Percentiles rank a stretch among this genome's conserved stretches.
Conservation (phyloP, 768 basidiomycete species). For the Inosperma sp. region DNA sequence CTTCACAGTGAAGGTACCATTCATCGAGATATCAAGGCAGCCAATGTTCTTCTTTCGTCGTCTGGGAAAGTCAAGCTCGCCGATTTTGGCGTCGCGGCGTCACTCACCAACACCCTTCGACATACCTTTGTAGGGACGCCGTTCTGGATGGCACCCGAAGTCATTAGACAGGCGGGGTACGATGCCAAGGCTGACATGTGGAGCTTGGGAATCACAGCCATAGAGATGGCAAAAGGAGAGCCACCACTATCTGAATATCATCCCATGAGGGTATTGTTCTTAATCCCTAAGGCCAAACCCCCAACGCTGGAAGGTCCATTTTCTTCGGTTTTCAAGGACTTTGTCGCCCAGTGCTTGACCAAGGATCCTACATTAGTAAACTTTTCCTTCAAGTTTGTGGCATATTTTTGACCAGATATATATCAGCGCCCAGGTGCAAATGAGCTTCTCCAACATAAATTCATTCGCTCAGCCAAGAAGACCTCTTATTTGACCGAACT, state of each 20-base stretch:
- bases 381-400: slow-evolving; percentile 7
- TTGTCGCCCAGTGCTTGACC: slow-evolving; percentile 83
- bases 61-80: slow-evolving; percentile 94
- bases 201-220: slow-evolving; percentile 96
- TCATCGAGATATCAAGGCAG: slow-evolving; percentile 98
- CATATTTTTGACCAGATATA: slow-evolving; percentile 7
- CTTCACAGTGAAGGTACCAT: slow-evolving; percentile 96
- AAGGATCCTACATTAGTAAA: slow-evolving; percentile 82
- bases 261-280: slow-evolving; percentile 96
- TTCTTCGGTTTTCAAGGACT: slow-evolving; percentile 86
- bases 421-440: slow-evolving; percentile 81
- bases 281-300: slow-evolving; percentile 95
- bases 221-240: slow-evolving; percentile 97
- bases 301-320: slow-evolving; percentile 87
- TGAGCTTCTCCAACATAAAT: slow-evolving; percentile 90
- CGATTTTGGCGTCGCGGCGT: slow-evolving; percentile 98
- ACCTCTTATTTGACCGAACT: slow-evolving; percentile 83
- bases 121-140: slow-evolving; percentile 98
- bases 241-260: slow-evolving; percentile 97
- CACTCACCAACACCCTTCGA: slow-evolving; percentile 87
- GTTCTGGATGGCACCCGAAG: slow-evolving; percentile 99
- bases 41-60: slow-evolving; percentile 88
- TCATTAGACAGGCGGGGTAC: slow-evolving; percentile 95
- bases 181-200: slow-evolving; percentile 96
- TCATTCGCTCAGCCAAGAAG: slow-evolving; percentile 80